Percentiles rank a stretch among this genome's conserved stretches.
These are phyloP conservation scores for Auriscalpium microsporum DNA, from an alignment of 768 basidiomycete species.

Conservation along the genomic window DNA sequence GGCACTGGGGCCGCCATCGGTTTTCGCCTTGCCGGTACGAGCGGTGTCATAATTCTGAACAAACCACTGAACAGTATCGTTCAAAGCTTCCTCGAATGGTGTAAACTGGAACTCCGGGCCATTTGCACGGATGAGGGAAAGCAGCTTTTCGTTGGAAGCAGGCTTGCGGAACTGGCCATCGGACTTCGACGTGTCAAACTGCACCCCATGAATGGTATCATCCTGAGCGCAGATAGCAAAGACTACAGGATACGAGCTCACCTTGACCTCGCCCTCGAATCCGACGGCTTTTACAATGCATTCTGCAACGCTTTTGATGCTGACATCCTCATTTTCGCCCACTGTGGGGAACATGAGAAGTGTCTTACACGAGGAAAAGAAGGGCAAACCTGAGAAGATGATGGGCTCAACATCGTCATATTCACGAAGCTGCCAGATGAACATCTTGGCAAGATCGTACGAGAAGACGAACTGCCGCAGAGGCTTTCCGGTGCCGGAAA, in stretches of 20 bases:
- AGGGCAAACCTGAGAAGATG: slow-evolving; percentile 68
- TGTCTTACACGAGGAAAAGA: neutral
- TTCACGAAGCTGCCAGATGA: slow-evolving; percentile 86
- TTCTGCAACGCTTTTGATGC: slow-evolving; percentile 84
- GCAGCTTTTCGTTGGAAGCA: slow-evolving; percentile 84
- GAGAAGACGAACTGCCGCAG: slow-evolving; percentile 96
- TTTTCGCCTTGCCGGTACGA: slow-evolving; percentile 39
- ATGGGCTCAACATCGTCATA: slow-evolving; percentile 91
- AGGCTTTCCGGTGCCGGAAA: slow-evolving; percentile 84
- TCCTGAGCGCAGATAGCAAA: neutral
- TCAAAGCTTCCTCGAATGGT: slow-evolving; percentile 77
- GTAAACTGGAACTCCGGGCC: slow-evolving; percentile 65
- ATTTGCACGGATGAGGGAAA: slow-evolving; percentile 53
- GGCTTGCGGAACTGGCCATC: slow-evolving; percentile 97
- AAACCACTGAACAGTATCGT: slow-evolving; percentile 82
- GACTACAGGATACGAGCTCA: slow-evolving; percentile 25
- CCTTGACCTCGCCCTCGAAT: slow-evolving; percentile 69
- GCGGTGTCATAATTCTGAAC: slow-evolving; percentile 70
- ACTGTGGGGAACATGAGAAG: slow-evolving; percentile 35
- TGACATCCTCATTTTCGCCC: slow-evolving; percentile 89
- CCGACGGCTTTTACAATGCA: slow-evolving; percentile 78
- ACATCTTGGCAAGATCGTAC: slow-evolving; percentile 87
- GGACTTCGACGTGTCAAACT: slow-evolving; percentile 80
- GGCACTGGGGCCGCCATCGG: slow-evolving; percentile 32
- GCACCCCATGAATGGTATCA: neutral